A percentile compares a stretch with the other conserved stretches of the same genome.
phyloP scores from a whole-genome alignment of 306 rosid species.

The Glycine latifolia region DNA sequence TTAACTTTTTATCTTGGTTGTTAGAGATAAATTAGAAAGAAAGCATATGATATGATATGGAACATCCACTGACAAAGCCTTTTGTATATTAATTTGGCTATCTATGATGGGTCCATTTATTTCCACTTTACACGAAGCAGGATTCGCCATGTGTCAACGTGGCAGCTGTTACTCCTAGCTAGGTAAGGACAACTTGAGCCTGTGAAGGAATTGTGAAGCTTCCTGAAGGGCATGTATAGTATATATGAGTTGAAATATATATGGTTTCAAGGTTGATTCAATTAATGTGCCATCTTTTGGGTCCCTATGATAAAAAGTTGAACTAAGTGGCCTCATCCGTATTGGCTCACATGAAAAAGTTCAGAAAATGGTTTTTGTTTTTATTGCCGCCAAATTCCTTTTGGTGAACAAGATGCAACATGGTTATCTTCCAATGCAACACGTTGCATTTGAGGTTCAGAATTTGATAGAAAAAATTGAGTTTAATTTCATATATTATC shows the following conservation, averaged over 20 bases:
- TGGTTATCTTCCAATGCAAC: background rate
- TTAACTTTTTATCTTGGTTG: slow-evolving; percentile 21
- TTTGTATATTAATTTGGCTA: slow-evolving; percentile 43
- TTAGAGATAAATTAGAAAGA: slow-evolving; percentile 37
- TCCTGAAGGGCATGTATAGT: background rate
- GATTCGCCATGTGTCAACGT: slow-evolving; percentile 27
- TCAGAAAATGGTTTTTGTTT: slow-evolving; percentile 13
- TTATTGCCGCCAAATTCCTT: background rate
- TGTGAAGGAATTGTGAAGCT: slow-evolving; percentile 25
- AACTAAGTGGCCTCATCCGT: slow-evolving; percentile 27
- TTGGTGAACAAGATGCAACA: too few relatives aligned
- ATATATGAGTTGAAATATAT: too few relatives aligned
- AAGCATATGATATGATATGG: slow-evolving; percentile 40
- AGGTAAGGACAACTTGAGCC: background rate
- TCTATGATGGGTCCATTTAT: slow-evolving; percentile 48
- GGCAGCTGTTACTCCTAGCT: too few relatives aligned
- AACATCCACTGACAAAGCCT: slow-evolving; percentile 57
- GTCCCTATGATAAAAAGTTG: slow-evolving; percentile 29
- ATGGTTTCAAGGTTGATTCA: background rate
- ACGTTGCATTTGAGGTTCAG: background rate
- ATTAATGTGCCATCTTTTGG: slow-evolving; percentile 33
- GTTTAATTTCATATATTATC: too few relatives aligned
- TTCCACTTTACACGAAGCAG: slow-evolving; percentile 53
- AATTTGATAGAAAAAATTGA: background rate
- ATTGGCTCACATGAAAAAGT: background rate